Conservation (phyloP, 1,284 basidiomycete genomes). For the Naganishia sp. region DNA sequence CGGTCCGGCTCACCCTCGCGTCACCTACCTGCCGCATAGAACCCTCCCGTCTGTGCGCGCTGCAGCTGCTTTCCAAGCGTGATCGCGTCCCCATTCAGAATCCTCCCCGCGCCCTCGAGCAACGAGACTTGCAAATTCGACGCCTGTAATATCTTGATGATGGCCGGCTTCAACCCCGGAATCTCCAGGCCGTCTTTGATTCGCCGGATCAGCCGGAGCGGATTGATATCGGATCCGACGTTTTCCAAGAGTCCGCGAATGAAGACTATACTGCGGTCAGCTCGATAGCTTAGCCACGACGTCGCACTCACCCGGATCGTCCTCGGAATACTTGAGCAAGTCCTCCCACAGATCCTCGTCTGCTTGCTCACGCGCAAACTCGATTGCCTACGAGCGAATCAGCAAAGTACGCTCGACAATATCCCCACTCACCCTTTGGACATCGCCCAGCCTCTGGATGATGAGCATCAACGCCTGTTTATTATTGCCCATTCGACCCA, state of each 20-base stretch:
- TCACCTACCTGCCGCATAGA: conserved; percentile 57
- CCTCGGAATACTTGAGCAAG: conserved; percentile 89
- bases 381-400: conserved; percentile 72
- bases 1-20: background rate
- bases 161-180: conserved; percentile 84
- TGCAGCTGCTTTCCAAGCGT: conserved; percentile 71
- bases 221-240: conserved; percentile 93
- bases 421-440: conserved; percentile 68
- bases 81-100: conserved; percentile 77
- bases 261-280: conserved; percentile 64
- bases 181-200: conserved; percentile 97
- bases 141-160: conserved; percentile 96
- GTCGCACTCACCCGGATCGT: conserved; percentile 67
- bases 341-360: conserved; percentile 99
- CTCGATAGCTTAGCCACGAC: conserved; percentile 1
- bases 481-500: conserved; percentile 97
- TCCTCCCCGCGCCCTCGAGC: conserved; percentile 84
- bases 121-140: conserved; percentile 86
- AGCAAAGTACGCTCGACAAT: conserved; percentile 1
- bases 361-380: conserved; percentile 96
- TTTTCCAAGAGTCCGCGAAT: conserved; percentile 94
- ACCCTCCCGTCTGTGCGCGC: conserved; percentile 72
- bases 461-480: conserved; percentile 91
- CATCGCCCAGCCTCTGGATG: conserved; percentile 91
- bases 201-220: conserved; percentile 86